Percentiles rank a stretch among this genome's conserved stretches.
Conservation (phyloP, 148 eudicot species). For the Nyssa sinensis region DNA sequence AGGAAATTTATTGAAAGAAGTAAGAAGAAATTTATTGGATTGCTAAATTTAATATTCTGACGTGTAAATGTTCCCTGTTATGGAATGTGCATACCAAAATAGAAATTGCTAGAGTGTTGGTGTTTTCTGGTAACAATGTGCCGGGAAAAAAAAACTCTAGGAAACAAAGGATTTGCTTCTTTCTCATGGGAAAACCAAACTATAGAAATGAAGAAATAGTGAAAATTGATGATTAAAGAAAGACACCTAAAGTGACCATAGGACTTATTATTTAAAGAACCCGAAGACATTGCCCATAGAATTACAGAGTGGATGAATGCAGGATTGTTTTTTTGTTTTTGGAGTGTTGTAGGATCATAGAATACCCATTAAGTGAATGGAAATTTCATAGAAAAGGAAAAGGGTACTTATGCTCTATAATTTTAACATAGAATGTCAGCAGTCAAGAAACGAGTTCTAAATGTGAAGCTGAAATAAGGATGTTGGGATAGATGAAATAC, state of each 20-base stretch:
- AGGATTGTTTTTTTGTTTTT: too few species aligned
- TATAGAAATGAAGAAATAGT: background rate
- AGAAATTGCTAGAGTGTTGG: too few species aligned
- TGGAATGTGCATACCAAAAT: too few species aligned
- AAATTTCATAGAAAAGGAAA: too few species aligned
- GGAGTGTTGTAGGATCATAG: background rate
- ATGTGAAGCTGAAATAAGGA: background rate
- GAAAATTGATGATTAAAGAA: background rate
- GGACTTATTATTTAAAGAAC: background rate
- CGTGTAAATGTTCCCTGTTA: too few species aligned
- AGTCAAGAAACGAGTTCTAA: background rate
- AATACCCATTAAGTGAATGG: background rate
- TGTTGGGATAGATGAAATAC: background rate
- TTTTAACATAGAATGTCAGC: background rate
- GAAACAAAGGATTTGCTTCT: background rate
- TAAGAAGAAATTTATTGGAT: too few species aligned
- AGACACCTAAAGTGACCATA: background rate
- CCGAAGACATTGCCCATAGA: background rate
- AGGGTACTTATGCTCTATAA: background rate
- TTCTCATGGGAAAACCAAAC: background rate
- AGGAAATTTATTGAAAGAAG: too few species aligned
- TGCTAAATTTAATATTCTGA: too few species aligned
- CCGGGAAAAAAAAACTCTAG: background rate
- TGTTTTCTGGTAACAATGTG: too few species aligned
- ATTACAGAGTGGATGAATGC: background rate